Conservation (phyloP, 345 rosid species). For the Citrus unshiu region DNA sequence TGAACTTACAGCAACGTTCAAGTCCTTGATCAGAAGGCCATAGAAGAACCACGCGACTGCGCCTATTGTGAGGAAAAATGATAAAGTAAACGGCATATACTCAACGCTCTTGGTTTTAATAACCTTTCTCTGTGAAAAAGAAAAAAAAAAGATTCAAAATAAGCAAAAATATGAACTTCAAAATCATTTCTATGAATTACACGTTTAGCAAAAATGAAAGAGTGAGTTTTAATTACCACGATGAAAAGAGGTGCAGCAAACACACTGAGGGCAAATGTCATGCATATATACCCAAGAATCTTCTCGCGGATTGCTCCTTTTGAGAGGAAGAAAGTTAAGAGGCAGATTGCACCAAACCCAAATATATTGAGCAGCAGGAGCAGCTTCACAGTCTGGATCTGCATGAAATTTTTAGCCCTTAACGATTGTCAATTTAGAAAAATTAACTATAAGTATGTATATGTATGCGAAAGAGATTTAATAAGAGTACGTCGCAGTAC, state of each 20-base stretch:
- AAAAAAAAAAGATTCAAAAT: not conserved
- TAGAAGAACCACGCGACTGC: conserved; percentile 94
- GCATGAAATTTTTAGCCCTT: conserved; percentile 11
- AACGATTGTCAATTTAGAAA: not conserved
- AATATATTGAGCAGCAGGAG: conserved; percentile 44
- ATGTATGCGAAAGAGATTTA: not conserved
- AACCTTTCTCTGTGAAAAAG: conserved; percentile 62
- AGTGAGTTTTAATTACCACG: conserved; percentile 40
- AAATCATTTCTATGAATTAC: not conserved
- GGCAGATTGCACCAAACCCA: conserved; percentile 53
- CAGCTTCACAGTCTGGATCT: conserved; percentile 52
- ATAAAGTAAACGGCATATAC: conserved; percentile 73
- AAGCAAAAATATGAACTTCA: not conserved
- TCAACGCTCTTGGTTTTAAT: conserved; percentile 78
- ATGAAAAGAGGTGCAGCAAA: conserved; percentile 86
- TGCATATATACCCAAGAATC: conserved; percentile 75
- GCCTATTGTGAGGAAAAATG: conserved; percentile 73
- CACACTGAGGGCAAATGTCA: conserved; percentile 62
- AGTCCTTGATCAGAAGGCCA: conserved; percentile 60
- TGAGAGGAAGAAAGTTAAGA: conserved; percentile 38
- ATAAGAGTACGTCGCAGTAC: no score
- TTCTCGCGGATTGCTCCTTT: conserved; percentile 35
- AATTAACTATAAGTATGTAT: not conserved
- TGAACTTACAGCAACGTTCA: conserved; percentile 64
- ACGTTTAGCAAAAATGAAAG: not conserved